These are phyloP conservation scores for Knufia petricola DNA, from an alignment of 2,329 filamentous ascomycete genomes.

Conservation along the genomic window DNA sequence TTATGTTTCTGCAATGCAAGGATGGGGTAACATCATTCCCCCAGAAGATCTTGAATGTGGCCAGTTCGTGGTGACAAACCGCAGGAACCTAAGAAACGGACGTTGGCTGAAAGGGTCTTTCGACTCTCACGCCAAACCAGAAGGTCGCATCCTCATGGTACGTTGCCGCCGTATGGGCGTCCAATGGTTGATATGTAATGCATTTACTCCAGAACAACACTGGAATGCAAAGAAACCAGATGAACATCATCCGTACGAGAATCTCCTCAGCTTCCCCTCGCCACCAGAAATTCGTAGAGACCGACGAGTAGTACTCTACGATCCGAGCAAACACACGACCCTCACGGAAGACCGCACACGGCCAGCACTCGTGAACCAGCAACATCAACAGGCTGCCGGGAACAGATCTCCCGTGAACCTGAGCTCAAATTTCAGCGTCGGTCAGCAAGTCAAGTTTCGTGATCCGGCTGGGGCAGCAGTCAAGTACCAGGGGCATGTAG, in stretches of 20 bases:
- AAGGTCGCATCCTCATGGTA: slow-evolving; percentile 45
- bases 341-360: background rate
- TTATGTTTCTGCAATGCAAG: slow-evolving; percentile 11
- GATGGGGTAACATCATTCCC: slow-evolving; percentile 15
- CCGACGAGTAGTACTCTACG: slow-evolving; percentile 3
- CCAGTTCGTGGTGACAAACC: slow-evolving; percentile 43
- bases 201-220: slow-evolving; percentile 15
- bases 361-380: background rate
- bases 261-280: slow-evolving; percentile 18
- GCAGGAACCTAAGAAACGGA: slow-evolving; percentile 42
- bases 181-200: slow-evolving; percentile 43
- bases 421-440: slow-evolving; percentile 32
- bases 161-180: slow-evolving; percentile 39
- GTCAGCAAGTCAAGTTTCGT: slow-evolving; percentile 46
- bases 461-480: slow-evolving; percentile 41
- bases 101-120: slow-evolving; percentile 46
- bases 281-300: slow-evolving; percentile 18
- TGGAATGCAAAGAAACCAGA: slow-evolving; percentile 18
- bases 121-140: slow-evolving; percentile 36
- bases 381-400: background rate
- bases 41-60: slow-evolving; percentile 21
- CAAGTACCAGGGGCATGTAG: slow-evolving; percentile 38
- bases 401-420: slow-evolving; percentile 8
- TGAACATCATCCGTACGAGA: slow-evolving; percentile 16
- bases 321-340: slow-evolving; percentile 2